Base-by-base conservation (phyloP, 257 asterid genomes). In the Nicotiana benthamiana region DNA sequence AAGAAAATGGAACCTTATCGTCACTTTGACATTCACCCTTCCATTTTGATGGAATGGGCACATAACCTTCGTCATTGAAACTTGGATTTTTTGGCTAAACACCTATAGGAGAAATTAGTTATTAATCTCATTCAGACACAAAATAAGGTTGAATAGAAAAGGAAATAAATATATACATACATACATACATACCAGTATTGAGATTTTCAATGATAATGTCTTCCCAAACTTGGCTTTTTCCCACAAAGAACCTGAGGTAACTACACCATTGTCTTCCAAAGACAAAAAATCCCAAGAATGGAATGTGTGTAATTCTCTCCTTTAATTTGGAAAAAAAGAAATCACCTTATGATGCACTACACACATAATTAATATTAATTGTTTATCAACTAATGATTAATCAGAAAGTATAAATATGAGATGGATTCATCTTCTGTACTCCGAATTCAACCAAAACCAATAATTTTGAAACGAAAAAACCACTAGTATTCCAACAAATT, bases 11-110 rank as follows among this genome's bases (percentile, higher is more conserved):
- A 68, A 30, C 5, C 48, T 60, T 54, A 0, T 27, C 30, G 22
- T 59, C 75, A 18, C 83, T 84, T 75, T 90, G 83, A 81, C 97
- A 94, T 17, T 61, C 59, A 48, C 97, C 97, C 75, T 86, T 91
- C 97, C 98, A 94, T 82, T 51, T 90, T 10, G 95, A 85, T 2
- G 97, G 98, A 80, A 90, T 72, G 30, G 95, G 93, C 0, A 96
- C 97, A 8, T 67, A 82, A 4, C 92, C 92, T 11, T 90, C 4
- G 36, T 87, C 97, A 32, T 82, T 86, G 67, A 94, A 94, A 89
- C 98, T 91, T 87, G 80, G 51, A 40, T 97, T 89, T 81, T 93
- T 96, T 1, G 96, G 97, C 97, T 97, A 92, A 34, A 89, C 97
- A 74, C 98, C 97, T 91, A 54, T 1, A 52, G 59, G n/a, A 13